Evolutionary conservation across 306 rosid genomes (phyloP).

Genomic region (Comarum palustre): DNA sequence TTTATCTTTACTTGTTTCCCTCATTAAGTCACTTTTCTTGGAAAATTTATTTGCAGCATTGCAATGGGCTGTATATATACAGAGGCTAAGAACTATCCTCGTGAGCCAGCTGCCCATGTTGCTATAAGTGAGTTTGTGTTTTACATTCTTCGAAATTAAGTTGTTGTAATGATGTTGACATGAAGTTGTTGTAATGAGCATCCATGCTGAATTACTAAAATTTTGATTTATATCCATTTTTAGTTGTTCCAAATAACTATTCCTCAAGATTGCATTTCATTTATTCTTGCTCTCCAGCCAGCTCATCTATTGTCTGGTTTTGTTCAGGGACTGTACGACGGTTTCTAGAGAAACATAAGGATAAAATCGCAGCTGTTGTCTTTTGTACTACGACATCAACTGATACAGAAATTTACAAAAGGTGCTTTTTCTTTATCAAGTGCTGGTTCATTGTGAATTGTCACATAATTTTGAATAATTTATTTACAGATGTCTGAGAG

Average conservation of each 20-base stretch:
- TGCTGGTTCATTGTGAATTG: background rate
- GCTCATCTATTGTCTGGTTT: slow-evolving; percentile 18
- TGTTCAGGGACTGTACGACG: slow-evolving; percentile 87
- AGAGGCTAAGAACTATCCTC: slow-evolving; percentile 91
- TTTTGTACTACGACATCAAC: slow-evolving; percentile 76
- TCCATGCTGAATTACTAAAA: background rate
- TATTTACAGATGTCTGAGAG: slow-evolving; percentile 13
- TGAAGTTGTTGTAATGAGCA: too few relatives aligned
- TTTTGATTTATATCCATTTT: slow-evolving; percentile 9
- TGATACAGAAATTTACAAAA: slow-evolving; percentile 94
- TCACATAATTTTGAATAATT: background rate
- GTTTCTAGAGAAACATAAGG: slow-evolving; percentile 89
- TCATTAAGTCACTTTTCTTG: slow-evolving; percentile 21
- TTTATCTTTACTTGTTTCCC: slow-evolving; percentile 10
- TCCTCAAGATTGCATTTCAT: slow-evolving; percentile 4
- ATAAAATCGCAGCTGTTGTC: slow-evolving; percentile 76
- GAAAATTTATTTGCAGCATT: slow-evolving; percentile 59
- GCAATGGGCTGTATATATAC: slow-evolving; percentile 92
- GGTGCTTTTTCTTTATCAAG: slow-evolving; percentile 36
- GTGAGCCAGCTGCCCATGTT: slow-evolving; percentile 99
- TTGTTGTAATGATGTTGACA: slow-evolving; percentile 14
- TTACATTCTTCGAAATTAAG: slow-evolving; percentile 24
- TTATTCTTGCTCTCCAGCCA: background rate
- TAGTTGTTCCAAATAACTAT: slow-evolving; percentile 18
- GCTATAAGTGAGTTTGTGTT: slow-evolving; percentile 77